Evolutionary conservation across 345 rosid genomes (phyloP), one percentile per base, ranked within the genome.

Genomic region (Eucalyptus decipiens): DNA sequence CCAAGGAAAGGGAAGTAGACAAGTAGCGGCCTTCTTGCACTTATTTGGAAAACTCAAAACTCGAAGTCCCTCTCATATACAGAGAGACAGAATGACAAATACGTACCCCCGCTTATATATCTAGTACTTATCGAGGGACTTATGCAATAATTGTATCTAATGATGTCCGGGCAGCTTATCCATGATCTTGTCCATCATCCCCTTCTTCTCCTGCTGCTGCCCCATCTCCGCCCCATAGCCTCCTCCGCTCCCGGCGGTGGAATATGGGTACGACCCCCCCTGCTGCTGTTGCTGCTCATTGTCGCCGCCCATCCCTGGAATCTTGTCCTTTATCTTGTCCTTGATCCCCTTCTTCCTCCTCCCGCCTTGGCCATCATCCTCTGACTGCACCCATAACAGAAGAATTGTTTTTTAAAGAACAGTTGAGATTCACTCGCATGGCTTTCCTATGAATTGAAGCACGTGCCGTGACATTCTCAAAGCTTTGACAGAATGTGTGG

Each of bases 331-430:
- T 5, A 95, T 85, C 91, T 93, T 94, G 28, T 91, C 89, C 15
- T 85, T 94, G 47, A 95, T 51, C 12, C 97, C 97, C 90, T 94
- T 95, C 95, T 92, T 93, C 94, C 94, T 95, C 89, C 97, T 95
- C 86, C 95, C 96, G 69, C 97, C 97, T 86, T 89, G 90, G 52
- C 95, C 97, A 88, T 96, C 98, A 40, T 95, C 97, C 90, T 96
- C 98, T 26, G 94, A 90, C 91, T 72, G 50, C 69, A 69, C 18
- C 40, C 69, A 28, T 60, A 28, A 28, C 1, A 60, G 69, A 13
- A 17, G 23, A 23, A 69, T 30, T 34, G 24, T 69, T 69, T 69
- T n/a, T n/a, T n/a, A 65, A n/a, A 65, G 15, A 65, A 65, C 42
- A 5, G 42, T 18, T 17, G 42, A 69, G 5, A 34, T 72, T 72